A percentile compares a stretch with the other conserved stretches of the same genome.
Evolutionary conservation across 139 green algal genomes (phyloP).

Genomic region (Chlamydomonas incerta): DNA sequence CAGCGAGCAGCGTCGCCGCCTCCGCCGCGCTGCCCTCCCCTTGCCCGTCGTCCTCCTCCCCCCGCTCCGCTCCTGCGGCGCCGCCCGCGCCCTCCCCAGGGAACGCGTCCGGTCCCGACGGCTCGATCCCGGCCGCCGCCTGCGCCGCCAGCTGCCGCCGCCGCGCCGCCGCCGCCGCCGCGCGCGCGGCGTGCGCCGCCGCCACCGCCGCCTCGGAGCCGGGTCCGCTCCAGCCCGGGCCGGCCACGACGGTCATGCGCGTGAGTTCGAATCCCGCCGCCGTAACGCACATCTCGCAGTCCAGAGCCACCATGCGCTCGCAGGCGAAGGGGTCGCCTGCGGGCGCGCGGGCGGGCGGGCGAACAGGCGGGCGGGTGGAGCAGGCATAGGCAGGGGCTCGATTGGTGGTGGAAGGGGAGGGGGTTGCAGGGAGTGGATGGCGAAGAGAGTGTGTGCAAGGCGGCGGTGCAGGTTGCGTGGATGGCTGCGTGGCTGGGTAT

Average conservation of each 20-base stretch:
- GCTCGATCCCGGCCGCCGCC: too few relatives aligned
- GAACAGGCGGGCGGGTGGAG: not conserved
- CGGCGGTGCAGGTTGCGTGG: too few relatives aligned
- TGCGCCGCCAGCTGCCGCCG: not conserved
- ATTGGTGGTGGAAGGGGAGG: not conserved
- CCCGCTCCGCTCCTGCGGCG: not conserved
- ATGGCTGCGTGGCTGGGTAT: too few relatives aligned
- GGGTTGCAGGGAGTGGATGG: not conserved
- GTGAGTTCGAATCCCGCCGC: constrained; percentile 79
- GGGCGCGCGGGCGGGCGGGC: not conserved
- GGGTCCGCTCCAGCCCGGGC: constrained; percentile 11
- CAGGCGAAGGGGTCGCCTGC: constrained; percentile 8
- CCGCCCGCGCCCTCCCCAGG: not conserved
- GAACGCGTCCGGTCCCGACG: too few relatives aligned
- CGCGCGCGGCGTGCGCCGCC: not conserved
- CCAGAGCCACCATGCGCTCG: constrained; percentile 73
- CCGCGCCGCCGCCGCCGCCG: not conserved
- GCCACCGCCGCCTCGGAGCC: not conserved
- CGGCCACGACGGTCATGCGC: constrained; percentile 74
- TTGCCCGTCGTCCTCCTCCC: not conserved
- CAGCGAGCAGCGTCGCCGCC: too few relatives aligned
- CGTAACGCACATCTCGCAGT: constrained; percentile 93
- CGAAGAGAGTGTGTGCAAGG: too few relatives aligned
- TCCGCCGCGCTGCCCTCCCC: not conserved
- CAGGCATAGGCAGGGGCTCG: not conserved